These are phyloP conservation scores for Cryptomeria japonica DNA, from an alignment of 75 land plant genomes.

Conservation along the genomic window DNA sequence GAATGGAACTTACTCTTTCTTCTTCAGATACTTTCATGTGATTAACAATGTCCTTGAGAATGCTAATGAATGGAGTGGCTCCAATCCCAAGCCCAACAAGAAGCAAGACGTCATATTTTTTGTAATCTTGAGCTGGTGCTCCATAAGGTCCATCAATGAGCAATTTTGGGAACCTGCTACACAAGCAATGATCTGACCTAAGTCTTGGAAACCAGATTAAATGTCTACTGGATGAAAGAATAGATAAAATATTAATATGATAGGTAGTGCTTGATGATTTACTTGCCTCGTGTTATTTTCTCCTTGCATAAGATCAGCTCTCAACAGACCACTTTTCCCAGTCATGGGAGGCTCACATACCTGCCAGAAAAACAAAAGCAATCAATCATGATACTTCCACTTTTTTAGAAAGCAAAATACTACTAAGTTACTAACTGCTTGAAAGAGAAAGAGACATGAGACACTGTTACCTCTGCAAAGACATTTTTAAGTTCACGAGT, in stretches of 20 bases:
- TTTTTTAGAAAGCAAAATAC: background rate
- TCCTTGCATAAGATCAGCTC: constrained; percentile 26
- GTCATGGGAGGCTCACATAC: constrained; percentile 38
- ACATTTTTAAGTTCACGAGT: constrained; percentile 32
- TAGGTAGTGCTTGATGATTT: background rate
- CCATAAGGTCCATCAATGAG: constrained; percentile 59
- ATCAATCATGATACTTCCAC: background rate
- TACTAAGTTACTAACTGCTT: background rate
- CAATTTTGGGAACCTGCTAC: constrained; percentile 38
- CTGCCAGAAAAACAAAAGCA: constrained; percentile 11
- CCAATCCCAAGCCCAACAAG: constrained; percentile 59
- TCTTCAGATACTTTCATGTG: constrained; percentile 32
- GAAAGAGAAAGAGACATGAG: background rate
- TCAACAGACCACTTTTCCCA: constrained; percentile 43
- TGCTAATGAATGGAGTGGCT: constrained; percentile 57
- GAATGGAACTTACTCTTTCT: constrained; percentile 6
- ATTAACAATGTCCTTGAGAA: constrained; percentile 50
- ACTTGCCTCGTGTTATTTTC: constrained; percentile 12
- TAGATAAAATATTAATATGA: background rate
- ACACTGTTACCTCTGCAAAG: constrained; percentile 36
- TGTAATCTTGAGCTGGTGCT: constrained; percentile 62
- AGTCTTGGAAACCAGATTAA: background rate
- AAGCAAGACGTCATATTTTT: constrained; percentile 55
- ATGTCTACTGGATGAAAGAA: background rate
- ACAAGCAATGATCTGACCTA: background rate